These are phyloP conservation scores for Ophiostoma piceae DNA, from an alignment of 2,329 filamentous ascomycete species.

Conservation along the genomic window DNA sequence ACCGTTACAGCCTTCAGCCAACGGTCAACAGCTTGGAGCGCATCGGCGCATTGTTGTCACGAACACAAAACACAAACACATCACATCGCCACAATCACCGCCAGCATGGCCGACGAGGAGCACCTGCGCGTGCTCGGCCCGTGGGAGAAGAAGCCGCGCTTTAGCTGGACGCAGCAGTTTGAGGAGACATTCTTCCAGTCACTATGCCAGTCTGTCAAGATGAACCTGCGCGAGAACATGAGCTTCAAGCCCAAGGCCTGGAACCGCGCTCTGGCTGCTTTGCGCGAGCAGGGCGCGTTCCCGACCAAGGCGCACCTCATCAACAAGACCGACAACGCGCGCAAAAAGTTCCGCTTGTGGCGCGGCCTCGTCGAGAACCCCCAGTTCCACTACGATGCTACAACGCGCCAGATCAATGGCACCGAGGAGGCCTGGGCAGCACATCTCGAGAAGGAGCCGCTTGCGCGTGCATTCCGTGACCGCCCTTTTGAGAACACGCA, in stretches of 20 bases:
- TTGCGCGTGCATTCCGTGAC: slow-evolving; percentile 52
- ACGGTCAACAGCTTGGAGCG: background rate
- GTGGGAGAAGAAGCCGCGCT: slow-evolving; percentile 43
- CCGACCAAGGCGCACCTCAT: slow-evolving; percentile 58
- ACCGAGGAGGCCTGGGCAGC: slow-evolving; percentile 53
- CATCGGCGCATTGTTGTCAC: background rate
- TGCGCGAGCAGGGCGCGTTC: slow-evolving; percentile 52
- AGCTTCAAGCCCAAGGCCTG: slow-evolving; percentile 59
- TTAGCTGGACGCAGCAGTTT: slow-evolving; percentile 56
- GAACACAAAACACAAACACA: background rate
- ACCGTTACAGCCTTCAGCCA: background rate
- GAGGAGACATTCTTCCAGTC: slow-evolving; percentile 58
- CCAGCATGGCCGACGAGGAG: slow-evolving; percentile 35
- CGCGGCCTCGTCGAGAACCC: slow-evolving; percentile 53
- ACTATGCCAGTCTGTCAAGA: slow-evolving; percentile 54
- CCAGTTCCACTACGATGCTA: slow-evolving; percentile 51
- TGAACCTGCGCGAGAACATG: slow-evolving; percentile 45
- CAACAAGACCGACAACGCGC: slow-evolving; percentile 60
- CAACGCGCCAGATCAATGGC: slow-evolving; percentile 48
- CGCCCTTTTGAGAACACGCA: slow-evolving; percentile 57
- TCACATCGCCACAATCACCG: background rate
- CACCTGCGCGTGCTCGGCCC: slow-evolving; percentile 25
- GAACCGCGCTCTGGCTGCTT: slow-evolving; percentile 51
- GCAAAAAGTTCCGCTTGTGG: slow-evolving; percentile 59
- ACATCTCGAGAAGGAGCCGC: slow-evolving; percentile 56